Percentiles rank a stretch among this genome's conserved stretches.
Evolutionary conservation across 1,284 basidiomycete species (phyloP).

Genomic region (Rhodofomes roseus): DNA sequence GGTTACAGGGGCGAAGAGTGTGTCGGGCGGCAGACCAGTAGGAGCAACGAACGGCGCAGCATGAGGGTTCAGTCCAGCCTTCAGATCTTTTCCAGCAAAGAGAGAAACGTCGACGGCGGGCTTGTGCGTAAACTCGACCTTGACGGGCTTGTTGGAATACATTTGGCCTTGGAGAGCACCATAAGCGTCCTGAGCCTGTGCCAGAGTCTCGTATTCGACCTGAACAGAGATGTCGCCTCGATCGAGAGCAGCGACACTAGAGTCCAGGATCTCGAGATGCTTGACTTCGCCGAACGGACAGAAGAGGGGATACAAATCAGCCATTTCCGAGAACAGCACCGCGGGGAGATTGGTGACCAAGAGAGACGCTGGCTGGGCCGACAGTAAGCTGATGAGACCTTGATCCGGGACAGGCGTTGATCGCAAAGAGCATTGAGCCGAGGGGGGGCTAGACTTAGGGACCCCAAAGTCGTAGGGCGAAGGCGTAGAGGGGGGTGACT

Average conservation of each 20-base stretch:
- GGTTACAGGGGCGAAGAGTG: constrained; percentile 12
- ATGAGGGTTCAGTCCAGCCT: constrained; percentile 29
- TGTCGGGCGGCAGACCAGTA: constrained; percentile 10
- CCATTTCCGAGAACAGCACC: constrained; percentile 59
- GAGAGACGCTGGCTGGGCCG: constrained; percentile 37
- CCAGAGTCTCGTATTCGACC: constrained; percentile 55
- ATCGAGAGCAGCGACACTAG: constrained; percentile 29
- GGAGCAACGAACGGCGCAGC: constrained; percentile 31
- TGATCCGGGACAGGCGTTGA: constrained; percentile 24
- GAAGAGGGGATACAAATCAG: constrained; percentile 68
- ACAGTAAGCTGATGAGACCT: constrained; percentile 9
- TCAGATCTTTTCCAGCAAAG: constrained; percentile 15
- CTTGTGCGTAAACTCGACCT: constrained; percentile 41
- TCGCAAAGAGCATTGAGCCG: constrained; percentile 16
- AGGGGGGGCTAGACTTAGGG: constrained; percentile 17
- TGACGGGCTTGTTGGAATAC: constrained; percentile 50
- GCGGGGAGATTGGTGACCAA: constrained; percentile 64
- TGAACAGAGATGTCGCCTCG: constrained; percentile 47
- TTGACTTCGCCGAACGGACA: constrained; percentile 68
- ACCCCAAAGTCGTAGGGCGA: constrained; percentile 22
- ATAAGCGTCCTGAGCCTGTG: constrained; percentile 59
- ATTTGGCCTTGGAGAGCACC: constrained; percentile 54
- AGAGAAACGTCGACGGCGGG: constrained; percentile 10
- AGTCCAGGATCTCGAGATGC: constrained; percentile 42
- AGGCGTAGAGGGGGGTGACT: constrained; percentile 34